Evolutionary conservation across 164 flowering plant species (phyloP).

Genomic region (Berberis vulgaris): DNA sequence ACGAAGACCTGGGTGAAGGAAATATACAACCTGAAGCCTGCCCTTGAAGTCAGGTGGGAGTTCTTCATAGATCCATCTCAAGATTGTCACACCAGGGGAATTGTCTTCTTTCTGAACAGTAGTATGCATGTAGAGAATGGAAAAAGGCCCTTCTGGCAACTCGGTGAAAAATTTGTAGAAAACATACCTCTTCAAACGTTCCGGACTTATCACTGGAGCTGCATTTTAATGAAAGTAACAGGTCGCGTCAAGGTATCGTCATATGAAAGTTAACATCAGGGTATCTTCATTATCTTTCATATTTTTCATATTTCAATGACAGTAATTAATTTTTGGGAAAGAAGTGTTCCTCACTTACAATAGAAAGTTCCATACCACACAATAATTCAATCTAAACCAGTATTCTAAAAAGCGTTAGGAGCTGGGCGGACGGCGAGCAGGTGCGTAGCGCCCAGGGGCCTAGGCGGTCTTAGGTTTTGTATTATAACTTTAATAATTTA

Average conservation of each 20-base stretch:
- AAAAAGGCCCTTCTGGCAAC: slow-evolving; percentile 74
- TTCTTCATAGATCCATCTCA: slow-evolving; percentile 94
- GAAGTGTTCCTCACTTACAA: no score
- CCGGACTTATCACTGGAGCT: slow-evolving; percentile 75
- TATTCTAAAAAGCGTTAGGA: no score
- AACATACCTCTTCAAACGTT: slow-evolving; percentile 73
- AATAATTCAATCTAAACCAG: no score
- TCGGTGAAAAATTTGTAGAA: slow-evolving; percentile 56
- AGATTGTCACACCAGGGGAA: slow-evolving; percentile 68
- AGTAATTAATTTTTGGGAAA: no score
- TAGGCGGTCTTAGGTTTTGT: no score
- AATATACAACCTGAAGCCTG: slow-evolving; percentile 73
- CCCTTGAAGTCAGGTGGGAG: slow-evolving; percentile 62
- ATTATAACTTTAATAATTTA: no score
- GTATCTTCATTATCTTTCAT: no score
- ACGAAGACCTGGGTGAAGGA: slow-evolving; percentile 84
- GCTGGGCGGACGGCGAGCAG: no score
- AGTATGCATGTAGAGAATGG: slow-evolving; percentile 77
- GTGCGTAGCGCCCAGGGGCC: no score
- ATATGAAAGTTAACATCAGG: no score
- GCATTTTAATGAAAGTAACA: slow-evolving; percentile 9
- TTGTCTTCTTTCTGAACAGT: slow-evolving; percentile 83
- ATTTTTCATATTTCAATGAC: no score
- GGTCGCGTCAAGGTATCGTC: neutral
- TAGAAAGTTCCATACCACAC: no score